phyloP scores from a whole-genome alignment of 108 stramenopile species.

The Hondaea fermentalgiana region DNA sequence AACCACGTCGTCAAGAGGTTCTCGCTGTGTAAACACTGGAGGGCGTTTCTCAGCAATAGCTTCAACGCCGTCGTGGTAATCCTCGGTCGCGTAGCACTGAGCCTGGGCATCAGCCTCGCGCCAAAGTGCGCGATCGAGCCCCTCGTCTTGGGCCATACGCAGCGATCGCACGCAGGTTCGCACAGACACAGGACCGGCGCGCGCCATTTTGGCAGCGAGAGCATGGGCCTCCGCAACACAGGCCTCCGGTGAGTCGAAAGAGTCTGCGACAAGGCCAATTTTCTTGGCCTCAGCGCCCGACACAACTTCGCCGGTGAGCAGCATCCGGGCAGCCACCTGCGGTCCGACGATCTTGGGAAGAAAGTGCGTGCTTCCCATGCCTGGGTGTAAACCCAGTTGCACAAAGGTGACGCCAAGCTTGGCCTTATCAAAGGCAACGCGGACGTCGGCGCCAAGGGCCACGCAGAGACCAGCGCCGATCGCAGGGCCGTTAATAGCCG shows the following conservation, averaged over 20 bases:
- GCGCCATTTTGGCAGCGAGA: slow-evolving; percentile 41
- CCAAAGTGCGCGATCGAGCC: slow-evolving; percentile 38
- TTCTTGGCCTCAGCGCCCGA: slow-evolving; percentile 47
- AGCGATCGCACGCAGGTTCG: slow-evolving; percentile 48
- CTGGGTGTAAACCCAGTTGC: slow-evolving; percentile 61
- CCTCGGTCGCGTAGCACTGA: slow-evolving; percentile 48
- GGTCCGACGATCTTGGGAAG: slow-evolving; percentile 43
- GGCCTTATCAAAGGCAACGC: slow-evolving; percentile 35
- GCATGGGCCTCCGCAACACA: slow-evolving; percentile 39
- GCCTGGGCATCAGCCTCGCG: slow-evolving; percentile 55
- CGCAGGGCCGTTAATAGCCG: slow-evolving; percentile 63
- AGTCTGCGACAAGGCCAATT: slow-evolving; percentile 39
- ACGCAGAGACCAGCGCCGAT: slow-evolving; percentile 66
- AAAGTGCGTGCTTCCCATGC: slow-evolving; percentile 63
- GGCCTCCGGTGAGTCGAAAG: slow-evolving; percentile 18
- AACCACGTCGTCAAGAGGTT: background rate
- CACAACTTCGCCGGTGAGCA: slow-evolving; percentile 51
- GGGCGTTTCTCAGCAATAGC: slow-evolving; percentile 45
- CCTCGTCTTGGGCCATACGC: slow-evolving; percentile 39
- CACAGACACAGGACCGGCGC: slow-evolving; percentile 48
- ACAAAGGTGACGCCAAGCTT: slow-evolving; percentile 64
- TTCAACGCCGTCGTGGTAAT: slow-evolving; percentile 59
- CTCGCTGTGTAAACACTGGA: slow-evolving; percentile 34
- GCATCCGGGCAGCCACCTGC: slow-evolving; percentile 40
- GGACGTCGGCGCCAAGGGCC: slow-evolving; percentile 61